A percentile compares a stretch with the other conserved stretches of the same genome.
Evolutionary conservation across 2,329 filamentous ascomycete genomes (phyloP).

Genomic region (Atkinsonella hypoxylon): DNA sequence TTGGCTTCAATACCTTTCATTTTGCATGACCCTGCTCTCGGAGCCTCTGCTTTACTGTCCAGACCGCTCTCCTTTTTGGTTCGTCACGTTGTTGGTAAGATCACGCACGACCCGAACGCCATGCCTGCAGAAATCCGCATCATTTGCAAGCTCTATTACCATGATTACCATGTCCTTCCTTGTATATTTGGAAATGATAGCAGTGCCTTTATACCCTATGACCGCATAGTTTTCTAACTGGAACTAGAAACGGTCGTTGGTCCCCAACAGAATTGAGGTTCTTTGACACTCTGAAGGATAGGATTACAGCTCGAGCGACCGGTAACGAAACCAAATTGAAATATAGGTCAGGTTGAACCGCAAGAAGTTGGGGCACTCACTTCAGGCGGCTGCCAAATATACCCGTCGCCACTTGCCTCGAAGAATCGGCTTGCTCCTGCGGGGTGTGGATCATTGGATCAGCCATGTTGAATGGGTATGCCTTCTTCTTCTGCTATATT

Average conservation of each 20-base stretch:
- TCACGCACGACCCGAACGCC: constrained; percentile 1
- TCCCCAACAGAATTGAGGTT: constrained; percentile 16
- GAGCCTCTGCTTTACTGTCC: background rate
- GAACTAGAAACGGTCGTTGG: constrained; percentile 9
- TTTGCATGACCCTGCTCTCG: background rate
- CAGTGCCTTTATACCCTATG: background rate
- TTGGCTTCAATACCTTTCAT: background rate
- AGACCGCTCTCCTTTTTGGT: constrained; percentile 1
- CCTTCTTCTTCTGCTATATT: constrained; percentile 11
- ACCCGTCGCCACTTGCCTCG: constrained; percentile 7
- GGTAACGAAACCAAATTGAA: background rate
- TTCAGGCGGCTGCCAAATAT: background rate
- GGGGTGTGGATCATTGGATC: constrained; percentile 7
- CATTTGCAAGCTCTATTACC: background rate
- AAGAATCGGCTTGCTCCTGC: constrained; percentile 12
- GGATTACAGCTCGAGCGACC: background rate
- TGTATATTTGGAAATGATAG: background rate
- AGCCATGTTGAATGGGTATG: constrained; percentile 28
- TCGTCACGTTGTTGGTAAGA: constrained; percentile 3
- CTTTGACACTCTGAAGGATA: background rate
- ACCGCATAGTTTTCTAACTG: constrained; percentile 12
- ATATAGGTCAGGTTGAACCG: background rate
- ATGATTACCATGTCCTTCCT: background rate
- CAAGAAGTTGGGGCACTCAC: background rate
- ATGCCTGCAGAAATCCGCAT: background rate